Base-by-base conservation (phyloP, 495 filamentous ascomycete genomes). In the Melanomma pulvis-pyrius region DNA sequence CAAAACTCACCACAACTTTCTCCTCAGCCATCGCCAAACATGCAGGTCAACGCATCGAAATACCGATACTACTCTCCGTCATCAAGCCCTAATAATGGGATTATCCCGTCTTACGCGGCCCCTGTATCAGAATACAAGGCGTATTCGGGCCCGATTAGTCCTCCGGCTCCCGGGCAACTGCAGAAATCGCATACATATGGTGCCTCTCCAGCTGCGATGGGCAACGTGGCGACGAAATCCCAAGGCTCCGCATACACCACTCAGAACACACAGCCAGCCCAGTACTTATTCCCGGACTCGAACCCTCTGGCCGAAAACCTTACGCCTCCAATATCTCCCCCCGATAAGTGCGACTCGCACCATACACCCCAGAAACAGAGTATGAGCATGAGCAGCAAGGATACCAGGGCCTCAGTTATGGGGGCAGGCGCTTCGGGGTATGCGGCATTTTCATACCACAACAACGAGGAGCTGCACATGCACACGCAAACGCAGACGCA, bases 61-160 rank as follows among this genome's bases (percentile, higher is more conserved):
- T 48, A 48, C 24, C 56, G 24, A 36, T 59, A 41, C n/a, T 19
- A 59, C 24, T 59, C 56, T 26, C 56, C 56, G 17, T 48, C 56
- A 5, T 46, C 56, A 22, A 36, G 21, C 13, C 36, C 56, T 1
- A 46, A 39, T 21, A 59, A 36, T 32, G 39, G 39, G 41, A 19
- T 29, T 21, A 47, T 7, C 1, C 36, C 15, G 24, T 21, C 13
- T 25, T 28, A 3, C 22, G 15, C n/a, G 1, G 56, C 26, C 28
- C 13, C 56, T 1, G 56, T 30, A 19, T 46, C 56, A 48, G 36
- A 15, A 29, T 59, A 59, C 56, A 59, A 48, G 25, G 56, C 56
- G 3, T 59, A 59, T 25, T 46, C 56, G 3, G 56, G 34, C 11
- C 56, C 56, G 22, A 59, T 59, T 19, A 59, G 56, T 17, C 56